These are phyloP conservation scores for Pseudocercospora crystallina DNA, from an alignment of 2,329 filamentous ascomycete genomes.

Conservation along the genomic window DNA sequence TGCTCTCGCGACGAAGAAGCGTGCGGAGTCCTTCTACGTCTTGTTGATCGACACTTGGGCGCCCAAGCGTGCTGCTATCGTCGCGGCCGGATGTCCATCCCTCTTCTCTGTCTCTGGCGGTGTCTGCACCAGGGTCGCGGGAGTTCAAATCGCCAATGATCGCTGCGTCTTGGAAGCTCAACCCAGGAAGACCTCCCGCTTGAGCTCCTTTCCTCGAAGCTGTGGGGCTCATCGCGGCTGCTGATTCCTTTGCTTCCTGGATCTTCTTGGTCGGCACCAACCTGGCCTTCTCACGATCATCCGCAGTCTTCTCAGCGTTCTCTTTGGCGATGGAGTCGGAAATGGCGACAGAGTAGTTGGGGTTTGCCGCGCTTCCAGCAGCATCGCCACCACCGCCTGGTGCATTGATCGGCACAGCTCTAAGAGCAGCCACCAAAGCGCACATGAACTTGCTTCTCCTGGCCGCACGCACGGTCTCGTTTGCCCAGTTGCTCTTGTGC, in stretches of 20 bases:
- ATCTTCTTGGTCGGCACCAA: constrained; percentile 56
- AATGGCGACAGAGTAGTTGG: constrained; percentile 76
- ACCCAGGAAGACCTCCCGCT: constrained; percentile 23
- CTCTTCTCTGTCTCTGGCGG: constrained; percentile 42
- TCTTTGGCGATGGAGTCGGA: constrained; percentile 65
- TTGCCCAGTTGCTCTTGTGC: constrained; percentile 69
- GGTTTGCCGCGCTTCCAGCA: constrained; percentile 66
- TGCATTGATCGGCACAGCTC: constrained; percentile 80
- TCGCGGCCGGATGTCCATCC: constrained; percentile 45
- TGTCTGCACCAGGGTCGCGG: constrained; percentile 44
- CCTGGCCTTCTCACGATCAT: constrained; percentile 53
- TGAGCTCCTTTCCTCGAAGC: constrained; percentile 15
- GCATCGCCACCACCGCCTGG: constrained; percentile 71
- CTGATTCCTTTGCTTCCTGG: constrained; percentile 26
- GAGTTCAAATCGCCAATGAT: constrained; percentile 48
- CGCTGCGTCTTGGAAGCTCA: constrained; percentile 27
- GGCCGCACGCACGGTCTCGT: constrained; percentile 76
- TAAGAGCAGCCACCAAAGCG: constrained; percentile 78
- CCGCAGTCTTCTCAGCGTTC: constrained; percentile 57
- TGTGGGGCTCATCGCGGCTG: constrained; percentile 16
- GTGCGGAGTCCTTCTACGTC: constrained; percentile 49
- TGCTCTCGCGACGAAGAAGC: constrained; percentile 46
- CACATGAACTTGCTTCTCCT: constrained; percentile 97
- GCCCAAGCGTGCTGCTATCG: constrained; percentile 37
- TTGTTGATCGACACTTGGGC: constrained; percentile 44